phyloP scores from a whole-genome alignment of 164 flowering plant genomes.

The Stephania yunnanensis region DNA sequence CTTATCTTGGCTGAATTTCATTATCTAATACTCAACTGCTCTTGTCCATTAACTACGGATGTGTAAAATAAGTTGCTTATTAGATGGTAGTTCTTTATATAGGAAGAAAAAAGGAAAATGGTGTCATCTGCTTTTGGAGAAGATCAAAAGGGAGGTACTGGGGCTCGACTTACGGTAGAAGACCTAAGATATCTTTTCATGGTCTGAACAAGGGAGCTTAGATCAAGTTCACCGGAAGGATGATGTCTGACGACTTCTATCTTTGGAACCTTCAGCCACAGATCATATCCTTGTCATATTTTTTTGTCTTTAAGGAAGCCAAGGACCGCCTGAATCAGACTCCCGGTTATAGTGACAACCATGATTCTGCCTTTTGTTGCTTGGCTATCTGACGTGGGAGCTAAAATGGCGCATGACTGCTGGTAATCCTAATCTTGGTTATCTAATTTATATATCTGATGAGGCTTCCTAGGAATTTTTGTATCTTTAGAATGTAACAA shows the following conservation, averaged over 20 bases:
- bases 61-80: background rate
- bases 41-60: background rate
- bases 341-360: background rate
- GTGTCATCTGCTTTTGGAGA: slow-evolving; percentile 98
- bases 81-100: background rate
- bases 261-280: background rate
- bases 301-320: slow-evolving; percentile 1
- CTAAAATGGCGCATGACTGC: slow-evolving; percentile 1
- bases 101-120: slow-evolving; percentile 96
- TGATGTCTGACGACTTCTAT: background rate
- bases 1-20: background rate
- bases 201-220: slow-evolving; percentile 25
- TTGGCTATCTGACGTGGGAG: background rate
- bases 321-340: background rate
- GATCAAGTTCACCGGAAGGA: background rate
- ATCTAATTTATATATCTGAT: background rate
- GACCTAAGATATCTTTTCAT: slow-evolving; percentile 77
- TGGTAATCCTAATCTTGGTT: background rate
- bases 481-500: slow-evolving; percentile 3
- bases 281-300: background rate
- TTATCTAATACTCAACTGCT: background rate
- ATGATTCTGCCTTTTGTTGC: slow-evolving; percentile 15
- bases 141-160: slow-evolving; percentile 56
- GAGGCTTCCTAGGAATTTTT: slow-evolving; percentile 8
- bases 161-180: slow-evolving; percentile 66